Evolutionary conservation across 257 asterid genomes (phyloP).

Genomic region (Capsicum baccatum): DNA sequence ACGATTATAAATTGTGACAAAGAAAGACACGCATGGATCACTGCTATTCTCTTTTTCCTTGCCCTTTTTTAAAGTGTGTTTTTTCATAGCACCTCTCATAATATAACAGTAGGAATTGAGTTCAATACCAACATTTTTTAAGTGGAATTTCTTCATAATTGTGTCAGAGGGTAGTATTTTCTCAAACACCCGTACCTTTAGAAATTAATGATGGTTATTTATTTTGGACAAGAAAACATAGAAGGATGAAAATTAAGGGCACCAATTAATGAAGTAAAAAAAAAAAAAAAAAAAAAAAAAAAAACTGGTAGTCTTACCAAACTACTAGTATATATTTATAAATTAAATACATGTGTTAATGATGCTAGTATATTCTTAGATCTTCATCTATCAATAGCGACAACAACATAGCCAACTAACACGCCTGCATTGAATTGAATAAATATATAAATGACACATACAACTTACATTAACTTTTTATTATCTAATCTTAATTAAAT

Average conservation of each 20-base stretch:
- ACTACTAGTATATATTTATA: not conserved
- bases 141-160: not conserved
- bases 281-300: not conserved
- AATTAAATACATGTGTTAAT: not conserved
- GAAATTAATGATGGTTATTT: not conserved
- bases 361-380: not conserved
- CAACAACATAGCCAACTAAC: not conserved
- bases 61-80: no score
- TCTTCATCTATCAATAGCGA: not conserved
- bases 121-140: not conserved
- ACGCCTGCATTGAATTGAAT: not conserved
- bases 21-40: not conserved
- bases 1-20: not conserved
- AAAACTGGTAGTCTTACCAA: not conserved
- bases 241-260: not conserved
- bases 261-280: not conserved
- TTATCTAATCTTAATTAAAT: not conserved
- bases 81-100: not conserved
- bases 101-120: no score
- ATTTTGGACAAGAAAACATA: not conserved
- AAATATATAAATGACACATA: not conserved
- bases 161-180: not conserved
- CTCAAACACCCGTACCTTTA: not conserved
- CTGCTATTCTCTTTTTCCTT: not conserved
- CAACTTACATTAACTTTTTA: not conserved